phyloP scores from a whole-genome alignment of 1,284 basidiomycete species.

The Pulveroboletus sp. region DNA sequence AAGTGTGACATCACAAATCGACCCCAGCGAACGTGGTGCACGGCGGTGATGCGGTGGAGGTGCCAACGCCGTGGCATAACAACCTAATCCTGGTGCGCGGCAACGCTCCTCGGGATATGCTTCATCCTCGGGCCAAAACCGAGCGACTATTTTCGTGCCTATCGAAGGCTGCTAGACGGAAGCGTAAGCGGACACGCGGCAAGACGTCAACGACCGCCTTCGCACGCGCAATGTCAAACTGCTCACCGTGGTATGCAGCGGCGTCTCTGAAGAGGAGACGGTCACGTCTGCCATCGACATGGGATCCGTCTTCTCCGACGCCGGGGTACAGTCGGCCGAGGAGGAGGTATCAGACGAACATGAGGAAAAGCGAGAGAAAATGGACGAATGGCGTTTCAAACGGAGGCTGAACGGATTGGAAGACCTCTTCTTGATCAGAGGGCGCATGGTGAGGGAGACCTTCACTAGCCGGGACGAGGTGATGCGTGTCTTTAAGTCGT shows the following conservation, averaged over 20 bases:
- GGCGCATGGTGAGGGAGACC: conserved; percentile 27
- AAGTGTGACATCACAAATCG: conserved; percentile 11
- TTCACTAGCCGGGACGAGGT: conserved; percentile 23
- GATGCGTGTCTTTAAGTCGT: conserved; percentile 31
- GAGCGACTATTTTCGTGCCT: conserved; percentile 29
- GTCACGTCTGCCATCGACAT: conserved; percentile 8
- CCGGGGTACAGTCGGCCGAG: conserved; percentile 13
- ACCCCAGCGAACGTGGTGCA: conserved; percentile 12
- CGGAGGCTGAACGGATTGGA: conserved; percentile 21
- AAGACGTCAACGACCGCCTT: neutral
- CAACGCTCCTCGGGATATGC: conserved; percentile 19
- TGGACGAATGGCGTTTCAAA: conserved; percentile 27
- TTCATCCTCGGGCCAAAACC: conserved; percentile 33
- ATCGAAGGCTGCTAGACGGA: conserved; percentile 20
- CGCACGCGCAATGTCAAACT: neutral
- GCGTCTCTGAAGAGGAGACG: neutral
- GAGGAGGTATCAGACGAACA: conserved; percentile 8
- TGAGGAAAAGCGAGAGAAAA: conserved; percentile 24
- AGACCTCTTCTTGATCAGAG: conserved; percentile 28
- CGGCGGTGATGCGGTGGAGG: conserved; percentile 32
- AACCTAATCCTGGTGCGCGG: neutral
- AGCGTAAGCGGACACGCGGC: neutral
- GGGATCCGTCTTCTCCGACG: conserved; percentile 21
- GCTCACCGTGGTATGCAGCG: conserved; percentile 13
- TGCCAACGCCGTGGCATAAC: conserved; percentile 21